Evolutionary conservation across 139 green algal species (phyloP), one percentile per base, ranked within the genome.

Genomic region (Chloropicon primus): DNA sequence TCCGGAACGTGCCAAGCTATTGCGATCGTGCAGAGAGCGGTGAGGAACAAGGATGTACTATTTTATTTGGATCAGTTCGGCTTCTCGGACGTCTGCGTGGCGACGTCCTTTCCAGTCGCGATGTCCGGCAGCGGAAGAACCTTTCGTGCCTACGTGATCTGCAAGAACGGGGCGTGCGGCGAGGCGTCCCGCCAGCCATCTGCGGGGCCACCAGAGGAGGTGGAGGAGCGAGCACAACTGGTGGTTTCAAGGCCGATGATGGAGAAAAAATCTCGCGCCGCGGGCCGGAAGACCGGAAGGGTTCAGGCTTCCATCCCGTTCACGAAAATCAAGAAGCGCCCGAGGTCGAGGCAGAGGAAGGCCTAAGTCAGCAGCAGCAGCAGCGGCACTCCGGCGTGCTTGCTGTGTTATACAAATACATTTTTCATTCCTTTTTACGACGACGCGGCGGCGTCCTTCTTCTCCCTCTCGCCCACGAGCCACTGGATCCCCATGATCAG

Each of bases 401-500:
- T n/a, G n/a, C n/a, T n/a, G n/a, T n/a, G n/a, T n/a, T n/a, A n/a
- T n/a, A n/a, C n/a, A n/a, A n/a, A n/a, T n/a, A n/a, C n/a, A n/a
- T n/a, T n/a, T n/a, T n/a, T n/a, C n/a, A n/a, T n/a, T n/a, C n/a
- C n/a, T n/a, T n/a, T n/a, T n/a, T n/a, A n/a, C n/a, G n/a, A n/a
- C n/a, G n/a, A n/a, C n/a, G n/a, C n/a, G n/a, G n/a, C n/a, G n/a
- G n/a, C n/a, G n/a, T n/a, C n/a, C n/a, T n/a, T n/a, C n/a, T n/a
- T n/a, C n/a, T n/a, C n/a, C n/a, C 17, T 62, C 72, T 5, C 72
- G 26, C 21, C 10, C 5, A 75, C 5, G 25, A 75, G 72, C 91
- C 90, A 94, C 71, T 90, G 75, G 22, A 94, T 72, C 0, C 82
- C 88, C 80, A 93, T 94, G 79, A 93, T 87, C 21, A 93, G 82